Evolutionary conservation across 257 asterid genomes (phyloP), one percentile per base, ranked within the genome.

Genomic region (Przewalskia tangutica): DNA sequence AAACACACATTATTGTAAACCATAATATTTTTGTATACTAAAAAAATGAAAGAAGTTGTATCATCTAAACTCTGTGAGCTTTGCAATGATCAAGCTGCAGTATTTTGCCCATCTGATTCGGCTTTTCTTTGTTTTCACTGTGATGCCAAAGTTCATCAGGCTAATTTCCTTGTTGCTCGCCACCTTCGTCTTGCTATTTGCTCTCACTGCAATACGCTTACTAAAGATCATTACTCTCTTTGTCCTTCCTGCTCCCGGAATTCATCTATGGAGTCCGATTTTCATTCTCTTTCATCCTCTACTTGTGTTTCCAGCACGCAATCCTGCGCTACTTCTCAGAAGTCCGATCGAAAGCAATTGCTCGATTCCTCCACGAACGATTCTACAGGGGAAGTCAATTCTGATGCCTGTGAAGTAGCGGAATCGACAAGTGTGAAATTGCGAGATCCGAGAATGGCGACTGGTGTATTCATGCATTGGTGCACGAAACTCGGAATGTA

Each of bases 121-220:
- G 95, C 97, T 5, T 90, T 89, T 53, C 91, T 92, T 4, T 92
- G 97, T 87, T 16, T 75, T 77, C 48, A 8, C 77, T 92, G 97
- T 80, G 97, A 92, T 42, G 84, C 86, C 1, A 78, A 83, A 32
- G 91, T 91, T 9, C 97, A 92, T 89, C 42, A 73, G 8, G 95
- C 92, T 0, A 92, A 92, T 62, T 88, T 90, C 88, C 93, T 92
- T 82, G 95, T 90, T 0, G 91, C 95, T 18, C 91, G 97, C 77
- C 97, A 92, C 27, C 16, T 90, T 55, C 92, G 97, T 65, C 82
- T 60, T 4, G 9, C 83, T 3, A n/a, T 91, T 13, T 89, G 92
- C 85, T 54, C 86, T 7, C 40, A 18, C 12, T 87, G 92, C 80
- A 50, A 27, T 27, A 27, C 32, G 32, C 32, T 27, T 27, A 27